A percentile compares a stretch with the other conserved stretches of the same genome.
These are phyloP conservation scores for Colletotrichum caudatum DNA, from an alignment of 2,329 filamentous ascomycete genomes.

Conservation along the genomic window DNA sequence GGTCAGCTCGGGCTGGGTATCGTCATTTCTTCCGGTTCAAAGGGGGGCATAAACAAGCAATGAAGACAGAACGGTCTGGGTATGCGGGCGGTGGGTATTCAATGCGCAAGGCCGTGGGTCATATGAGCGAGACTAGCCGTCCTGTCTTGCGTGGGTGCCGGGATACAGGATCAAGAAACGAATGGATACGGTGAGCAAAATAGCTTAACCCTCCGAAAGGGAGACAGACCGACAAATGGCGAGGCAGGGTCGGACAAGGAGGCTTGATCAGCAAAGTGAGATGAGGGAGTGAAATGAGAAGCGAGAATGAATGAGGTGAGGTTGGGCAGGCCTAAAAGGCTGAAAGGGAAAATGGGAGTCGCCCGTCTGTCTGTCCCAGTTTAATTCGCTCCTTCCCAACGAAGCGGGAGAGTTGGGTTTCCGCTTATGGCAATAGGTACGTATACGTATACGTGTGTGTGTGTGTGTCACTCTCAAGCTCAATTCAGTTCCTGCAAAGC, in stretches of 20 bases:
- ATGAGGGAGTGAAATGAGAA: conserved; percentile 28
- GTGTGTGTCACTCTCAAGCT: conserved; percentile 6
- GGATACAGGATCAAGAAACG: conserved; percentile 8
- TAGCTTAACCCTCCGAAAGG: conserved; percentile 21
- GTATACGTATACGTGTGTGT: background rate
- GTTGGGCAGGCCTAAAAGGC: conserved; percentile 9
- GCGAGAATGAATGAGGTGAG: conserved; percentile 17
- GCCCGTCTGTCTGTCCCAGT: conserved; percentile 31
- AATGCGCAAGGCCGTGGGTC: conserved; percentile 16
- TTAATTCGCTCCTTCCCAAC: conserved; percentile 19
- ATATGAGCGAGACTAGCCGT: background rate
- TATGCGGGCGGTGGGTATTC: conserved; percentile 7
- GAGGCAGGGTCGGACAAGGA: conserved; percentile 10
- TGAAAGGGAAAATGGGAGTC: conserved; percentile 25
- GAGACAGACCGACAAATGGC: conserved; percentile 5
- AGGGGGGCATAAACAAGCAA: conserved; percentile 22
- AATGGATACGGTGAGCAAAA: conserved; percentile 15
- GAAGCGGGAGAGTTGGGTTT: background rate
- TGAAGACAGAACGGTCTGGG: conserved; percentile 6
- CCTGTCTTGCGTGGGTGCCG: background rate
- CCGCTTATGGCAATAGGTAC: background rate
- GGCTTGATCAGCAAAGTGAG: conserved; percentile 25
- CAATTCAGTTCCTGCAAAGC: conserved; percentile 6
- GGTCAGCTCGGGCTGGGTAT: conserved; percentile 38
- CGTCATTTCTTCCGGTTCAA: conserved; percentile 39